Percentiles rank a stretch among this genome's conserved stretches.
Conservation (phyloP, 169 alveolate species). For the Plasmodium vinckei region DNA sequence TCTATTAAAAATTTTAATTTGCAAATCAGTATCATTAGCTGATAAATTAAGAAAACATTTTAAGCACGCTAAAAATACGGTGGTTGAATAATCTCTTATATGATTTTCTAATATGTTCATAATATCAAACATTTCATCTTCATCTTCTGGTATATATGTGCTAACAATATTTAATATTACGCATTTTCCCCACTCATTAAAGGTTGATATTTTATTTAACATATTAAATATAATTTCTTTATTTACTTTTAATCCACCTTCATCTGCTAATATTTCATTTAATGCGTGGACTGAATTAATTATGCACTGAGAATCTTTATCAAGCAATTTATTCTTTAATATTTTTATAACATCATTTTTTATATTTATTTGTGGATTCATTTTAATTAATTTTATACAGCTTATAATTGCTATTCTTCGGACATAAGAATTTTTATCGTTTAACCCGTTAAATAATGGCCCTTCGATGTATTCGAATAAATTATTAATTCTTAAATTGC, state of each 20-base stretch:
- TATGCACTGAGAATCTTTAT: conserved; percentile 91
- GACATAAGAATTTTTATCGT: conserved; percentile 96
- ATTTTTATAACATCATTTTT: conserved; percentile 71
- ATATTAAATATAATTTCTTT: conserved; percentile 90
- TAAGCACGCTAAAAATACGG: conserved; percentile 95
- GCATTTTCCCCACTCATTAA: conserved; percentile 98
- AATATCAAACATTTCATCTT: conserved; percentile 96
- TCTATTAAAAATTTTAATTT: conserved; percentile 84
- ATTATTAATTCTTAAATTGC: conserved; percentile 92
- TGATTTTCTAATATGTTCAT: conserved; percentile 97
- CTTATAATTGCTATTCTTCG: conserved; percentile 97
- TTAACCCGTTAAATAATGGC: conserved; percentile 85
- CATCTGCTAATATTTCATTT: conserved; percentile 93
- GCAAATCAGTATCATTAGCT: conserved; percentile 81
- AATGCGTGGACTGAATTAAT: conserved; percentile 93
- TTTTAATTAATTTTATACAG: conserved; percentile 76
- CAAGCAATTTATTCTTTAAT: conserved; percentile 84
- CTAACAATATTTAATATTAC: conserved; percentile 93
- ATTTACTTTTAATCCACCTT: conserved; percentile 94
- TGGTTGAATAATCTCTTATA: conserved; percentile 94
- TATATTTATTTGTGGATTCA: conserved; percentile 67
- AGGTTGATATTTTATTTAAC: conserved; percentile 83
- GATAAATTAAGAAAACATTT: conserved; percentile 88
- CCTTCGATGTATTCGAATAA: conserved; percentile 75
- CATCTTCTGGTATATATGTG: conserved; percentile 92